These are phyloP conservation scores for Hypoxylon sp. DNA, from an alignment of 2,329 filamentous ascomycete genomes.

Conservation along the genomic window DNA sequence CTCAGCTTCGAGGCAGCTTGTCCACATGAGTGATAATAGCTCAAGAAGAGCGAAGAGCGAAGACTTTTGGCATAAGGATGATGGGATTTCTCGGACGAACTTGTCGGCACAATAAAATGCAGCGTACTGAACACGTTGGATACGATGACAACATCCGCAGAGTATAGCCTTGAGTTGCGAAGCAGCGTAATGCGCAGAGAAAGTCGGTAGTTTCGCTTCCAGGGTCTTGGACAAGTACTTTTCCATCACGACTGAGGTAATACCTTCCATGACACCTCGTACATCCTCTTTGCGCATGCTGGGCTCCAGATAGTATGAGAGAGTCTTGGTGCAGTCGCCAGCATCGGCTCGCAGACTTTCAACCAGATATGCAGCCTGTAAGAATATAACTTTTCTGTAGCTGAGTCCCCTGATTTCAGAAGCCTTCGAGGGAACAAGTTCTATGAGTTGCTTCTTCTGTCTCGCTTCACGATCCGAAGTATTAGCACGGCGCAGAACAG, in stretches of 20 bases:
- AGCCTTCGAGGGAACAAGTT: slow-evolving; percentile 78
- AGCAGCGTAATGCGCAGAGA: slow-evolving; percentile 92
- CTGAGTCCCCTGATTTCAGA: slow-evolving; percentile 82
- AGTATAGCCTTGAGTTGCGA: slow-evolving; percentile 87
- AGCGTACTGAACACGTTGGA: slow-evolving; percentile 88
- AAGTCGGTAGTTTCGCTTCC: slow-evolving; percentile 74
- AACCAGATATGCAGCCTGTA: slow-evolving; percentile 89
- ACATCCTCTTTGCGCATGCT: slow-evolving; percentile 74
- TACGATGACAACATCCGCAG: slow-evolving; percentile 90
- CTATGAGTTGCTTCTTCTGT: slow-evolving; percentile 80
- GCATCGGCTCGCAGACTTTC: slow-evolving; percentile 86
- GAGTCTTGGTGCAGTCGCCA: slow-evolving; percentile 87
- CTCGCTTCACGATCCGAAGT: slow-evolving; percentile 78
- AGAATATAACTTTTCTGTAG: slow-evolving; percentile 90
- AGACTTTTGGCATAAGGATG: slow-evolving; percentile 85
- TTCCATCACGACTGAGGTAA: slow-evolving; percentile 74
- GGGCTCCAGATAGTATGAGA: slow-evolving; percentile 95
- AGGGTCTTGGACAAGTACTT: slow-evolving; percentile 82
- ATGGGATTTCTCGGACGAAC: slow-evolving; percentile 85
- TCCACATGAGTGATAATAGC: slow-evolving; percentile 93
- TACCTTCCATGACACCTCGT: slow-evolving; percentile 70
- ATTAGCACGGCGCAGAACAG: slow-evolving; percentile 86
- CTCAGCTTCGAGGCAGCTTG: slow-evolving; percentile 90
- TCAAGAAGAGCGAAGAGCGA: slow-evolving; percentile 94
- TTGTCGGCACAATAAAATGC: slow-evolving; percentile 84